These are phyloP conservation scores for Ceratocystis albifundus DNA, from an alignment of 2,329 filamentous ascomycete species.

Conservation along the genomic window DNA sequence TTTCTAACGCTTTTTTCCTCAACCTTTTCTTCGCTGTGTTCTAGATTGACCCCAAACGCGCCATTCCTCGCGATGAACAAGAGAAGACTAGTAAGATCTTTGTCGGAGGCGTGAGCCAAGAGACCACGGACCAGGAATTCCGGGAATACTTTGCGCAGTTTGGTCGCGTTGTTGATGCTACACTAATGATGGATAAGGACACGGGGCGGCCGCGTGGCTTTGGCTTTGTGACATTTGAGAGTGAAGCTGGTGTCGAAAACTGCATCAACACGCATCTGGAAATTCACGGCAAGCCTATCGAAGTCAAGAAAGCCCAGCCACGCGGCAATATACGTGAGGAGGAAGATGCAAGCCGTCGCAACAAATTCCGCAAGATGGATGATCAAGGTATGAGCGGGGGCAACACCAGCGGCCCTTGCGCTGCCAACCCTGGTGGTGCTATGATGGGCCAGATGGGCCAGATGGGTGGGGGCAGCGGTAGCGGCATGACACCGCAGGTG, in stretches of 20 bases:
- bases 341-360: constrained; percentile 57
- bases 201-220: constrained; percentile 94
- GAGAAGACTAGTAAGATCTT: constrained; percentile 99
- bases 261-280: constrained; percentile 75
- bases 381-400: constrained; percentile 30
- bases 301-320: constrained; percentile 96
- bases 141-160: constrained; percentile 95
- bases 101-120: constrained; percentile 92
- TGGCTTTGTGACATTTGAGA: constrained; percentile 97
- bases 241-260: constrained; percentile 84
- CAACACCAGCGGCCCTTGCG: constrained; percentile 12
- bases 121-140: constrained; percentile 92
- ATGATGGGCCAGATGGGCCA: constrained; percentile 95
- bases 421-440: constrained; percentile 39
- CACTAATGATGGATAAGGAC: constrained; percentile 99
- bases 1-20: too few relatives aligned
- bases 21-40: neutral
- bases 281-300: constrained; percentile 91
- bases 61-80: constrained; percentile 93
- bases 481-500: constrained; percentile 83
- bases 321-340: constrained; percentile 89
- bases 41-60: constrained; percentile 94
- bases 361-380: constrained; percentile 47
- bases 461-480: constrained; percentile 40
- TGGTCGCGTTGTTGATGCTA: constrained; percentile 89